Evolutionary conservation across 148 eudicot genomes (phyloP).

Genomic region (Cornus kousa): DNA sequence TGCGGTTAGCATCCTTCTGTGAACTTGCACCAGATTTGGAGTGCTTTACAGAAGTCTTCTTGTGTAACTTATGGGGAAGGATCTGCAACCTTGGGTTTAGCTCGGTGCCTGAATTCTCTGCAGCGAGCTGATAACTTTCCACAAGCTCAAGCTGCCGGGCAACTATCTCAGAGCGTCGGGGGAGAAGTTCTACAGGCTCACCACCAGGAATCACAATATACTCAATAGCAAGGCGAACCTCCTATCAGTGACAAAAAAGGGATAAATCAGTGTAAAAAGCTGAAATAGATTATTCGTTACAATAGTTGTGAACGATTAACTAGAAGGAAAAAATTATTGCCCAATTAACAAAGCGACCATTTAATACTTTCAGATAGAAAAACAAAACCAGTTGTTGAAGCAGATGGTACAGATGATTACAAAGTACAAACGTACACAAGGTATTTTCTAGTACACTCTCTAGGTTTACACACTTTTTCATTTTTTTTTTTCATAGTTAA

Average conservation of each 20-base stretch:
- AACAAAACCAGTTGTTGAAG: too few species aligned
- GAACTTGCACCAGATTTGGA: constrained; percentile 29
- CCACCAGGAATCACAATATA: constrained; percentile 97
- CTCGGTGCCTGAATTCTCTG: constrained; percentile 87
- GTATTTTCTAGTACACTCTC: too few species aligned
- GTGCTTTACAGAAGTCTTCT: constrained; percentile 23
- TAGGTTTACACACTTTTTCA: too few species aligned
- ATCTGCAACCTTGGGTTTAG: constrained; percentile 84
- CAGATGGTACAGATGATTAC: too few species aligned
- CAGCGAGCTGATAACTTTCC: constrained; percentile 85
- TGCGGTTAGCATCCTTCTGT: constrained; percentile 17
- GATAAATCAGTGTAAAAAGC: neutral
- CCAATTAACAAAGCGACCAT: too few species aligned
- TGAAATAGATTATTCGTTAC: neutral
- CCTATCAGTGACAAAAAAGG: constrained; percentile 36
- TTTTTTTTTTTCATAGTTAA: too few species aligned
- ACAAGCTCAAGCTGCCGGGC: constrained; percentile 92
- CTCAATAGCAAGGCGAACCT: constrained; percentile 92
- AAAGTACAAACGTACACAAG: too few species aligned
- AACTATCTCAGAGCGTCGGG: constrained; percentile 83
- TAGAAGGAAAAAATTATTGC: too few species aligned
- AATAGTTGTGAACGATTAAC: neutral
- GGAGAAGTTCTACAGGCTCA: constrained; percentile 95
- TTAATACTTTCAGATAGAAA: too few species aligned
- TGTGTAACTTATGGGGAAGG: constrained; percentile 66